Evolutionary conservation across 192 early-diverging fungal species (phyloP).

Genomic region (Geranomyces variabilis): DNA sequence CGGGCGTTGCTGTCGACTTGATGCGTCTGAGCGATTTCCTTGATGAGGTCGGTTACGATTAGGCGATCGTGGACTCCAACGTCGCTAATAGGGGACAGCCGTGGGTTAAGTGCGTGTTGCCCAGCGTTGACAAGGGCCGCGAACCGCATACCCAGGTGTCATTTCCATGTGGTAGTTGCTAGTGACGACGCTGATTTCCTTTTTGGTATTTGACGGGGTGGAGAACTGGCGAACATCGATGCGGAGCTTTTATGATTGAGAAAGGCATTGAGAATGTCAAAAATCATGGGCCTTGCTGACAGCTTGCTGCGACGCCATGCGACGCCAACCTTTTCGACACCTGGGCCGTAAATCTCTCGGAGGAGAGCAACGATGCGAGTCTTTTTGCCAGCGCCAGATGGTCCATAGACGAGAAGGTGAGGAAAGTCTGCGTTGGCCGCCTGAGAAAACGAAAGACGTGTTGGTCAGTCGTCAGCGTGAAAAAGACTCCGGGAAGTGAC

Average conservation of each 20-base stretch:
- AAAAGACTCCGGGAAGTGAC: not conserved
- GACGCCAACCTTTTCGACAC: constrained; percentile 78
- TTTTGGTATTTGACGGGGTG: constrained; percentile 82
- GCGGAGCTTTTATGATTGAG: constrained; percentile 66
- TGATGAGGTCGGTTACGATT: constrained; percentile 93
- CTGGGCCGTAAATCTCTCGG: constrained; percentile 85
- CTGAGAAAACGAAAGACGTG: constrained; percentile 21
- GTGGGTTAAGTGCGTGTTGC: too few relatives aligned
- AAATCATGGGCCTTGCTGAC: not conserved
- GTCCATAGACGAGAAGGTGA: constrained; percentile 94
- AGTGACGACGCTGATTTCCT: constrained; percentile 83
- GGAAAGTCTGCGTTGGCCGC: constrained; percentile 82
- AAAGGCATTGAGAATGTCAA: not conserved
- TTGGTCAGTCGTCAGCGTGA: not conserved
- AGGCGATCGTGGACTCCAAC: constrained; percentile 93
- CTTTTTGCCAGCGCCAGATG: constrained; percentile 95
- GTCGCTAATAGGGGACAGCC: constrained; percentile 73
- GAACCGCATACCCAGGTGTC: constrained; percentile 75
- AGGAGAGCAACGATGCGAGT: constrained; percentile 88
- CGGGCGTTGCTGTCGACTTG: constrained; percentile 80
- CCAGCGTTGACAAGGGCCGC: too few relatives aligned
- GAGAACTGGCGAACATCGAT: constrained; percentile 83
- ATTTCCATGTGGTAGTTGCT: constrained; percentile 98
- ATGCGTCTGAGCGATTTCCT: constrained; percentile 95
- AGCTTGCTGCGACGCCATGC: too few relatives aligned